Conservation (phyloP, 805 yeast genomes). For the Debaryomyces maramus region DNA sequence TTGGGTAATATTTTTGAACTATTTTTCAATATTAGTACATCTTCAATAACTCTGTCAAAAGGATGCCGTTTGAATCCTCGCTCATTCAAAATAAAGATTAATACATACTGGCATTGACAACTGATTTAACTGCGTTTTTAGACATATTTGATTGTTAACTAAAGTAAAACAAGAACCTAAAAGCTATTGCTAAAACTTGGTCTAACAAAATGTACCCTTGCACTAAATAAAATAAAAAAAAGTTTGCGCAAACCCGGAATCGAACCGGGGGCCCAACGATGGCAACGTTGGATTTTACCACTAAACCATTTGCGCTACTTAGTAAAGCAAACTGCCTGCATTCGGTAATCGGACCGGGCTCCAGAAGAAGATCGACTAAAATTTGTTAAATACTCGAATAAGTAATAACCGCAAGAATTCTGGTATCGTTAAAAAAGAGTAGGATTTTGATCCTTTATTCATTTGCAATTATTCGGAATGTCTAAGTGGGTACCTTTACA, state of each 20-base stretch:
- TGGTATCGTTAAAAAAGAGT: too few relatives aligned
- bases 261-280: slow-evolving; percentile 16
- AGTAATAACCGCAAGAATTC: too few relatives aligned
- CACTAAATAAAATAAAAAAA: slow-evolving; percentile 6
- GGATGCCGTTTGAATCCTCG: slow-evolving; percentile 8
- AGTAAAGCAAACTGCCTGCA: too few relatives aligned
- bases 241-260: slow-evolving; percentile 14
- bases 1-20: slow-evolving; percentile 80
- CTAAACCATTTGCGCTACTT: slow-evolving; percentile 11
- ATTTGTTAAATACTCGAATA: too few relatives aligned
- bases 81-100: slow-evolving; percentile 12
- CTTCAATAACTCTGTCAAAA: too few relatives aligned
- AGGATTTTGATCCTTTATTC: too few relatives aligned
- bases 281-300: slow-evolving; percentile 15
- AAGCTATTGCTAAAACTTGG: too few relatives aligned
- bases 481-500: too few relatives aligned
- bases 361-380: not conserved
- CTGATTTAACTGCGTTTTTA: slow-evolving; percentile 44
- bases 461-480: too few relatives aligned
- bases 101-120: slow-evolving; percentile 39
- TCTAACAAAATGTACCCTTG: too few relatives aligned
- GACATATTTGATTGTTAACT: slow-evolving; percentile 29
- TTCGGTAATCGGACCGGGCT: not conserved
- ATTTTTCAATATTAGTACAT: slow-evolving; percentile 18
- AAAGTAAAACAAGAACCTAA: too few relatives aligned